Base-by-base conservation (phyloP, 2,329 filamentous ascomycete species). In the Chalaropsis ovoidea region DNA sequence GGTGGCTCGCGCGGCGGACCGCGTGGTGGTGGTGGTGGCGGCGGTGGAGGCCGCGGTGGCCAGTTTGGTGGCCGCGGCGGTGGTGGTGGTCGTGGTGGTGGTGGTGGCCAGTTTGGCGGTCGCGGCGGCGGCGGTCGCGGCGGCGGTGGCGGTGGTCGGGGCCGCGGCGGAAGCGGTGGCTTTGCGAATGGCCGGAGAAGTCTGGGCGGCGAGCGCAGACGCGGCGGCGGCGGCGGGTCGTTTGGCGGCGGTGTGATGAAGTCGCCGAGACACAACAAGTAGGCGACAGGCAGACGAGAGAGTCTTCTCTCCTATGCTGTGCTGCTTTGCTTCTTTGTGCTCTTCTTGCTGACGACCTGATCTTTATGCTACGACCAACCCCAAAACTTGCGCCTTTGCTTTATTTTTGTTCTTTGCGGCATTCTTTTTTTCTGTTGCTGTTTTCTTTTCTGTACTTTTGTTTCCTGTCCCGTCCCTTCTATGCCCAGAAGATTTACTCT, bases 161-260 rank as follows among this genome's bases (percentile, higher is more conserved):
- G 74, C 3, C 72, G 75, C 45, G 76, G 78, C 61, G 80, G 81
- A 27, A 78, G 75, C 68, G 80, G 79, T n/a, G 76, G 76, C 43
- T 78, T 80, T 62, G 68, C 76, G 4, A 75, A 75, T 58, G 78
- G 79, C 4, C 74, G 80, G 65, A 76, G 77, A 64, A 80, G 81
- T 0, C 72, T 83, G 56, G 81, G 81, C 15, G 77, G 77, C 63
- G 78, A 80, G 49, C 81, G 80, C 74, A 75, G 75, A 69, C 54
- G 54, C 54, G 54, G 54, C 43, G 79, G n/a, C n/a, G n/a, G n/a
- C 42, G 42, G 42, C 43, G 79, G 78, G 3, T 70, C 75, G 45
- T 73, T 74, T 0, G 73, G 72, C 61, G 70, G 70, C 11, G 75
- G 76, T 63, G 74, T 80, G n/a, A 76, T 74, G 63, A 80, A 80